phyloP scores from a whole-genome alignment of 2,329 filamentous ascomycete genomes.

The Biscogniauxia mediterranea region DNA sequence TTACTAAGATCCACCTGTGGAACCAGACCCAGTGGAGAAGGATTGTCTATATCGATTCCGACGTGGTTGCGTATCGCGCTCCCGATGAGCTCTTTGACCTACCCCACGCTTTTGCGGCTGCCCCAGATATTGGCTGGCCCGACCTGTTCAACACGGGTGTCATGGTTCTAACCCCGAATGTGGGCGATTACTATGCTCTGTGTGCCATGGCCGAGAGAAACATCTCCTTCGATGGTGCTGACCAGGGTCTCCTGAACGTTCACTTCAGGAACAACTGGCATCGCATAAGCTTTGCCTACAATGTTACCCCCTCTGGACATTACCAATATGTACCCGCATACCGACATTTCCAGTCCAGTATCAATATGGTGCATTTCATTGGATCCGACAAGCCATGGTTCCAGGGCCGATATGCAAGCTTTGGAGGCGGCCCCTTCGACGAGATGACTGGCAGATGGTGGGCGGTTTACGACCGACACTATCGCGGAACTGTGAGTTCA shows the following conservation, averaged over 20 bases:
- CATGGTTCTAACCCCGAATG: conserved; percentile 84
- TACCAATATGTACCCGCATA: conserved; percentile 98
- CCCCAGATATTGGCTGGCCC: conserved; percentile 95
- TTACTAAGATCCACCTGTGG: conserved; percentile 97
- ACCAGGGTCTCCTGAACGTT: conserved; percentile 94
- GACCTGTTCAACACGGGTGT: conserved; percentile 98
- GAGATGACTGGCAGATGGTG: conserved; percentile 90
- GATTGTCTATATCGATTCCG: conserved; percentile 93
- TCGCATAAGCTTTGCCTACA: conserved; percentile 91
- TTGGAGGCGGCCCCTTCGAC: conserved; percentile 65
- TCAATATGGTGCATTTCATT: conserved; percentile 93
- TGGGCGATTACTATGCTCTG: conserved; percentile 85
- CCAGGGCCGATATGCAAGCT: conserved; percentile 54
- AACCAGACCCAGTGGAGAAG: conserved; percentile 84
- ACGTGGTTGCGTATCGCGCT: conserved; percentile 85
- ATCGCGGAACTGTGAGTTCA: conserved; percentile 52
- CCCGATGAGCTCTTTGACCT: conserved; percentile 88
- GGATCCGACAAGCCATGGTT: conserved; percentile 89
- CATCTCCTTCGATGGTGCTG: conserved; percentile 94
- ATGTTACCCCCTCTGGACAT: conserved; percentile 92
- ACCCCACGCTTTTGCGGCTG: conserved; percentile 61
- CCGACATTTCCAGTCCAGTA: conserved; percentile 84
- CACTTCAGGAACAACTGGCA: conserved; percentile 84
- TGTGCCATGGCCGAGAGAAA: conserved; percentile 79
- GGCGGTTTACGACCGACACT: conserved; percentile 89